Percentiles rank a stretch among this genome's conserved stretches.
phyloP scores from a whole-genome alignment of 2,329 filamentous ascomycete species.

The Clonostachys solani region DNA sequence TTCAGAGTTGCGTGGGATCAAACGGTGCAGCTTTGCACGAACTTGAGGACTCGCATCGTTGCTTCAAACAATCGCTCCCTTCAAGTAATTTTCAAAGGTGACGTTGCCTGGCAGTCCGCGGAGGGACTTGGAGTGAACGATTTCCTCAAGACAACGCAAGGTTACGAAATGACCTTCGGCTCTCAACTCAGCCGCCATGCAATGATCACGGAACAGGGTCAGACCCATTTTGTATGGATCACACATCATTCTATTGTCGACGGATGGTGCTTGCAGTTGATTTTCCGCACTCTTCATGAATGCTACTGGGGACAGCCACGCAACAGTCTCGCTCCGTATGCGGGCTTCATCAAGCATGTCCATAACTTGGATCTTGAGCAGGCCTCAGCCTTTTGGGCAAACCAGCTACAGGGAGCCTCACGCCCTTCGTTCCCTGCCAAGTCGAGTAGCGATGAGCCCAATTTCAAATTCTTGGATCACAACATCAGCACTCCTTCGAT shows the following conservation, averaged over 20 bases:
- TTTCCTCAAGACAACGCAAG: neutral
- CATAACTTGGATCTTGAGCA: slow-evolving; percentile 16
- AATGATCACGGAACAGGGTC: neutral
- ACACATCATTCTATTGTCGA: slow-evolving; percentile 5
- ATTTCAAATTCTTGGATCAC: neutral
- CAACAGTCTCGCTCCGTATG: slow-evolving; percentile 17
- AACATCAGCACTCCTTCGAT: neutral
- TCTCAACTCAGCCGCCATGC: slow-evolving; percentile 6
- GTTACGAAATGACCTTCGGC: slow-evolving; percentile 4
- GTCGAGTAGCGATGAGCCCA: neutral
- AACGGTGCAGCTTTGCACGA: slow-evolving; percentile 3
- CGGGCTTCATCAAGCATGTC: slow-evolving; percentile 34
- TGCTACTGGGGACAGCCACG: neutral
- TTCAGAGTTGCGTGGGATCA: slow-evolving; percentile 21
- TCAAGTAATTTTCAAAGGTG: neutral
- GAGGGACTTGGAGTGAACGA: neutral
- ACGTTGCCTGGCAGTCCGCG: neutral
- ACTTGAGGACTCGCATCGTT: slow-evolving; percentile 7
- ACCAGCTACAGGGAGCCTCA: slow-evolving; percentile 3
- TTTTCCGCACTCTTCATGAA: neutral
- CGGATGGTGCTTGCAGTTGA: neutral
- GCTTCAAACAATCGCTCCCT: neutral
- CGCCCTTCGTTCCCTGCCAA: neutral
- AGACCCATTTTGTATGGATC: neutral
- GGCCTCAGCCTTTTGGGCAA: slow-evolving; percentile 4